Base-by-base conservation (phyloP, 2,329 filamentous ascomycete genomes). In the Juglanconis juglandina region DNA sequence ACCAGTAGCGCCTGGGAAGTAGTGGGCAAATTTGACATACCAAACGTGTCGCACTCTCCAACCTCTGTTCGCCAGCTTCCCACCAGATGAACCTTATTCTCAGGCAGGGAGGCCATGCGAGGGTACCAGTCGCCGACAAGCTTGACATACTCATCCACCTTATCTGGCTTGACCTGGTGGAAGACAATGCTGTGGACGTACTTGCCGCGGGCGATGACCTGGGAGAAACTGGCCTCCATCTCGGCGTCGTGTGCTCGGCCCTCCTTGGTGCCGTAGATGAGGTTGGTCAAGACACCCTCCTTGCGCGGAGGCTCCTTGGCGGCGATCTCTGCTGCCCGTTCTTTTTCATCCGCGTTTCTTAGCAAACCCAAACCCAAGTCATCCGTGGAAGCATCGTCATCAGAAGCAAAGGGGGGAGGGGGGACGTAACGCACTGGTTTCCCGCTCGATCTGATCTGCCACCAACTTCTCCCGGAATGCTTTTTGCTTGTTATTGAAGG, bases 1-100 rank as follows among this genome's bases (percentile, higher is more conserved):
- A n/a, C 17, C 50, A n/a, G 35, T 46, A 37, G 39, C 35, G 50
- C 11, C 5, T 13, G 50, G 11, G 14, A 2, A 42, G 13, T 13
- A 34, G 10, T 17, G 42, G 33, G 17, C 32, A 32, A 14, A 37
- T 4, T 9, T 6, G 33, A 74, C 85, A 63, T 84, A 96, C 93
- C 87, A 77, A 99, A 99, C 0, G 93, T 97, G 71, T 99, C 92
- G 73, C 92, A 96, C 69, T 99, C 94, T 64, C 95, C 95, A 55
- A 99, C 93, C 75, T 99, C 95, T 14, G 93, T 97, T 75, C 94
- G 87, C 95, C 95, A 99, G 80, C 94, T 98, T 69, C 95, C 95
- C 5, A 99, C 95, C 60, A 99, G 79, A 74, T 99, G 88, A 67
- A 99, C 94, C 77, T 94, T 94, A 77, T 98, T 96, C 77, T 95